Conservation (phyloP, 2,329 filamentous ascomycete genomes). For the Cercospora citrullina region DNA sequence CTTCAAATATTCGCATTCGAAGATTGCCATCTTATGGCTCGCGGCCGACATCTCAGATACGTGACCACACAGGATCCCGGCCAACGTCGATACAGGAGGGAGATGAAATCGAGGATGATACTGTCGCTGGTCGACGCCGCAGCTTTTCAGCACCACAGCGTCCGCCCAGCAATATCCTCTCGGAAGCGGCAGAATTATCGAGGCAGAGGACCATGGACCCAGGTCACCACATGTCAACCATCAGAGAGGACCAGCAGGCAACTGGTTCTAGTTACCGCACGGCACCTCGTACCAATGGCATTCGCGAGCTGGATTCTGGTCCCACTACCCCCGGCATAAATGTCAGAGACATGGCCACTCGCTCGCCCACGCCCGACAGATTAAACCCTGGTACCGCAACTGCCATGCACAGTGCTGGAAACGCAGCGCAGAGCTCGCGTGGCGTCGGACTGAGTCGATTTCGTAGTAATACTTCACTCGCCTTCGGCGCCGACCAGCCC, state of each 20-base stretch:
- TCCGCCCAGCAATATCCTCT: constrained; percentile 22
- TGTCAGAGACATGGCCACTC: constrained; percentile 24
- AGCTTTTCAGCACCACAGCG: constrained; percentile 38
- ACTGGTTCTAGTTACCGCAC: constrained; percentile 13
- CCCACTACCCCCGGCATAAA: constrained; percentile 27
- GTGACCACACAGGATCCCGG: constrained; percentile 17
- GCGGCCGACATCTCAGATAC: constrained; percentile 24
- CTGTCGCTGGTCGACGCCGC: constrained; percentile 32
- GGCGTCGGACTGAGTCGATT: constrained; percentile 26
- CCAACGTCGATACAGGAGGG: constrained; percentile 20
- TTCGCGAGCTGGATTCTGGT: constrained; percentile 19
- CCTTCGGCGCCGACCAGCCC: constrained; percentile 17
- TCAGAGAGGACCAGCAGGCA: constrained; percentile 31
- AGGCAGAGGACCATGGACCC: constrained; percentile 31
- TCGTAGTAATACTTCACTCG: constrained; percentile 23
- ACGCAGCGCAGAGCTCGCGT: constrained; percentile 32
- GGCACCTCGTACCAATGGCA: constrained; percentile 16
- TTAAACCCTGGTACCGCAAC: constrained; percentile 19
- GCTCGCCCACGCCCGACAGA: constrained; percentile 22
- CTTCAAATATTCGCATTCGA: constrained; percentile 38
- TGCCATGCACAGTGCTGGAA: constrained; percentile 34
- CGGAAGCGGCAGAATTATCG: constrained; percentile 25
- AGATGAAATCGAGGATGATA: constrained; percentile 19
- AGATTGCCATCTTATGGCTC: constrained; percentile 30
- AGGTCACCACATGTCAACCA: constrained; percentile 31